Conservation (phyloP, 768 basidiomycete species). For the Tylopilus rubrobrunneus region DNA sequence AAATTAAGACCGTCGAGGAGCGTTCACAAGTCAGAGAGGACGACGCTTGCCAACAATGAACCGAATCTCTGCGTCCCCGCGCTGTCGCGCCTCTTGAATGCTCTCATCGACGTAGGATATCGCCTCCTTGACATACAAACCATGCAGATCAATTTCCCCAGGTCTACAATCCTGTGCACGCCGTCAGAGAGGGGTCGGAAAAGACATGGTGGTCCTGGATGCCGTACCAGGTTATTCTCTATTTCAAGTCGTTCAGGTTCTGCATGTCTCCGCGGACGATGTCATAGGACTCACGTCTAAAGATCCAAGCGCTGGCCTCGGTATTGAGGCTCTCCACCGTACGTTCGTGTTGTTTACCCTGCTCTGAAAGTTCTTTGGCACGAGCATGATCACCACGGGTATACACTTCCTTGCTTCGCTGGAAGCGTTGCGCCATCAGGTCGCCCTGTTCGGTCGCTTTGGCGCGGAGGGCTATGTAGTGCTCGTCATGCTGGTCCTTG, state of each 20-base stretch:
- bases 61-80: constrained; percentile 61
- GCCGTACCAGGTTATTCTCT: constrained; percentile 74
- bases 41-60: constrained; percentile 76
- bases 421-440: constrained; percentile 66
- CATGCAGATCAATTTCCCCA: constrained; percentile 86
- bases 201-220: neutral
- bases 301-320: constrained; percentile 88
- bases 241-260: neutral
- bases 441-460: constrained; percentile 79
- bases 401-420: constrained; percentile 75
- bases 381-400: constrained; percentile 63
- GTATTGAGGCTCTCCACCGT: constrained; percentile 77
- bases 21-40: neutral
- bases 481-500: constrained; percentile 51
- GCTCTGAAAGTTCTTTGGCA: constrained; percentile 77
- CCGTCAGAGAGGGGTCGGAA: neutral
- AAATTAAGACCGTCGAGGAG: neutral
- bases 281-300: constrained; percentile 42
- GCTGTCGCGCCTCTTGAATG: constrained; percentile 59
- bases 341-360: constrained; percentile 76
- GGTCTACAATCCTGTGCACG: constrained; percentile 53
- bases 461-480: constrained; percentile 68
- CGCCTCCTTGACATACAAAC: constrained; percentile 91
- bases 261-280: neutral
- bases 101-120: constrained; percentile 68